Conservation (phyloP, 2,329 filamentous ascomycete species). For the Cytospora chrysosperma region DNA sequence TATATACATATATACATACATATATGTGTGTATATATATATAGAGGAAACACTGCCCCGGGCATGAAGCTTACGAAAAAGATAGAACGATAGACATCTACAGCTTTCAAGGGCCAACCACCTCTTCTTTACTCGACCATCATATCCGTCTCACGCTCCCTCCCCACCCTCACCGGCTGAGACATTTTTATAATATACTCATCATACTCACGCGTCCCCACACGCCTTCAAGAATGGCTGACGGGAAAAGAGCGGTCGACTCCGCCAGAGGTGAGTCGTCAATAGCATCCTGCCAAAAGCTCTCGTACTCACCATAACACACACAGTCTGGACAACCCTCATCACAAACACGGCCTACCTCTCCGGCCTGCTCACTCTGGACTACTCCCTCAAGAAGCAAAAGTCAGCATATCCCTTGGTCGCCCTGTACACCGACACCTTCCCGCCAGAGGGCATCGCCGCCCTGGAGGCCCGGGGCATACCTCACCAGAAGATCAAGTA, state of each 20-base stretch:
- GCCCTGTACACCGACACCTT: constrained; percentile 81
- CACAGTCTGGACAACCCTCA: constrained; percentile 83
- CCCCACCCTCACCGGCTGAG: too few species aligned
- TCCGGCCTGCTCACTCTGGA: constrained; percentile 79
- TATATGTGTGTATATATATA: background rate
- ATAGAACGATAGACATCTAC: background rate
- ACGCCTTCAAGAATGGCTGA: constrained; percentile 30
- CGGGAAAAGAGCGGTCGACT: constrained; percentile 34
- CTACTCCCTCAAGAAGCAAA: constrained; percentile 65
- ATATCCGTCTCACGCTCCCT: background rate
- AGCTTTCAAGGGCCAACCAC: too few species aligned
- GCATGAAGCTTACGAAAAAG: background rate
- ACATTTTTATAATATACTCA: background rate
- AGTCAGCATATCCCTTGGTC: constrained; percentile 73
- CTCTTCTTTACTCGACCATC: too few species aligned
- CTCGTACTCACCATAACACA: constrained; percentile 28
- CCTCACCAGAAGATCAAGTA: constrained; percentile 68
- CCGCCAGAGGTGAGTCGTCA: constrained; percentile 31
- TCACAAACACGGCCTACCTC: constrained; percentile 82
- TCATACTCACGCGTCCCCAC: background rate
- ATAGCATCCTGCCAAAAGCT: constrained; percentile 51
- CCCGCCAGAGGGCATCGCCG: constrained; percentile 64
- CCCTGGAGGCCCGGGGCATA: constrained; percentile 69
- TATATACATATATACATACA: background rate
- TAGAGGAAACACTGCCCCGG: background rate